phyloP scores from a whole-genome alignment of 768 basidiomycete species.

The Pisolithus tinctorius region DNA sequence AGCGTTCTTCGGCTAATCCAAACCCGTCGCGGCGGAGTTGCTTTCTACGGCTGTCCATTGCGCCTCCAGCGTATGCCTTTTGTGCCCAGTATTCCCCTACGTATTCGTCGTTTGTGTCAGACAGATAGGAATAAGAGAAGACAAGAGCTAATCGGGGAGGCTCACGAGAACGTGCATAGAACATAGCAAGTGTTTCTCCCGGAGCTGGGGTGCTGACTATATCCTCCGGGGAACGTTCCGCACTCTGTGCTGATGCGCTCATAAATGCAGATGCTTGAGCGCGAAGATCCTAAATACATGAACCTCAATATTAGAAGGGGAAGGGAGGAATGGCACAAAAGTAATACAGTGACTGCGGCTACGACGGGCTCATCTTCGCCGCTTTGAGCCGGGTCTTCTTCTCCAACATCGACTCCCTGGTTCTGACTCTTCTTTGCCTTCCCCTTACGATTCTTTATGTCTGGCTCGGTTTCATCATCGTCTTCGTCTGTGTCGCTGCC shows the following conservation, averaged over 20 bases:
- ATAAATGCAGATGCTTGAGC: conserved; percentile 46
- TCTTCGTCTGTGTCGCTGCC: conserved; percentile 40
- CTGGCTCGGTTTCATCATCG: conserved; percentile 8
- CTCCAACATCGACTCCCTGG: conserved; percentile 22
- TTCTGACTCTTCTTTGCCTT: conserved; percentile 7
- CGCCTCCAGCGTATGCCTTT: conserved; percentile 43
- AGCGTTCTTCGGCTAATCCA: conserved; percentile 63
- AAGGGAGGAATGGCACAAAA: neutral
- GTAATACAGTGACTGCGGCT: conserved; percentile 6
- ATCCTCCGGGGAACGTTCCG: conserved; percentile 58
- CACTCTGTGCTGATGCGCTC: conserved; percentile 55
- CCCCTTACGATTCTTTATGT: neutral
- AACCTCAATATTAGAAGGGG: neutral
- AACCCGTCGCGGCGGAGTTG: conserved; percentile 74
- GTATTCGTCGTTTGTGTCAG: neutral
- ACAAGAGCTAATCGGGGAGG: conserved; percentile 1
- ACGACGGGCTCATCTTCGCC: conserved; percentile 10
- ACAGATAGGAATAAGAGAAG: neutral
- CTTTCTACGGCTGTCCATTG: conserved; percentile 67
- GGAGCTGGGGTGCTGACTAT: conserved; percentile 72
- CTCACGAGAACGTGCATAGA: conserved; percentile 77
- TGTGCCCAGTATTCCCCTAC: conserved; percentile 79
- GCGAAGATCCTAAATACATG: conserved; percentile 27
- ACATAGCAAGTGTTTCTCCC: conserved; percentile 76
- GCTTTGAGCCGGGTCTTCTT: conserved; percentile 20